These are phyloP conservation scores for Pilatotrama ljubarskyi DNA, from an alignment of 768 basidiomycete genomes.

Conservation along the genomic window DNA sequence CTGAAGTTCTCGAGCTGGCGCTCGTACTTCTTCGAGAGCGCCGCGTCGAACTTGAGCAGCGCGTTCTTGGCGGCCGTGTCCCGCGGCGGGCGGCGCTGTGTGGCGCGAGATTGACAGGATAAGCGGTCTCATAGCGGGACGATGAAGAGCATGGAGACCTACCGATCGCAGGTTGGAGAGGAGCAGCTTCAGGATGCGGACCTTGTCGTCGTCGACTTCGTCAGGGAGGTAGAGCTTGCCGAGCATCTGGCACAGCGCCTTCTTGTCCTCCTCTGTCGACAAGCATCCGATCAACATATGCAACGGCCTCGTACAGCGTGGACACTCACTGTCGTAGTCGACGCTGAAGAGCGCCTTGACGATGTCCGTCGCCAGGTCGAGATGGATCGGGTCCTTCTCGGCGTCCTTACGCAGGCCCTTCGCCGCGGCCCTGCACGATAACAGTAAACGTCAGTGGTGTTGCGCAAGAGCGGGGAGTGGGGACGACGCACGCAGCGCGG, in stretches of 20 bases:
- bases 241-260: conserved; percentile 48
- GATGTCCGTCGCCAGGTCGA: conserved; percentile 57
- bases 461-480: neutral
- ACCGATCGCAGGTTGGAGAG: conserved; percentile 61
- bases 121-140: neutral
- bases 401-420: conserved; percentile 45
- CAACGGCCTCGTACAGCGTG: neutral
- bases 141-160: too few species aligned
- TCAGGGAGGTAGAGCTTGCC: conserved; percentile 66
- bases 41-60: conserved; percentile 65
- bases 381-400: conserved; percentile 46
- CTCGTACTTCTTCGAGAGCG: conserved; percentile 70
- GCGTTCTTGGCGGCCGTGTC: conserved; percentile 68
- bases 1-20: conserved; percentile 69
- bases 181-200: conserved; percentile 61
- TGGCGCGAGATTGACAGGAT: too few species aligned
- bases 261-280: conserved; percentile 46
- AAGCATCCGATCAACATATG: neutral
- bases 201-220: conserved; percentile 65
- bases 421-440: neutral
- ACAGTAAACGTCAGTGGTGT: conserved; percentile 11
- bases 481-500: conserved; percentile 54
- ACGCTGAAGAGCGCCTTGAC: conserved; percentile 49
- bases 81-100: conserved; percentile 57
- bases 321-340: conserved; percentile 51